Evolutionary conservation across 352 stramenopile genomes (phyloP).

Genomic region (Globisporangium sylvaticum): DNA sequence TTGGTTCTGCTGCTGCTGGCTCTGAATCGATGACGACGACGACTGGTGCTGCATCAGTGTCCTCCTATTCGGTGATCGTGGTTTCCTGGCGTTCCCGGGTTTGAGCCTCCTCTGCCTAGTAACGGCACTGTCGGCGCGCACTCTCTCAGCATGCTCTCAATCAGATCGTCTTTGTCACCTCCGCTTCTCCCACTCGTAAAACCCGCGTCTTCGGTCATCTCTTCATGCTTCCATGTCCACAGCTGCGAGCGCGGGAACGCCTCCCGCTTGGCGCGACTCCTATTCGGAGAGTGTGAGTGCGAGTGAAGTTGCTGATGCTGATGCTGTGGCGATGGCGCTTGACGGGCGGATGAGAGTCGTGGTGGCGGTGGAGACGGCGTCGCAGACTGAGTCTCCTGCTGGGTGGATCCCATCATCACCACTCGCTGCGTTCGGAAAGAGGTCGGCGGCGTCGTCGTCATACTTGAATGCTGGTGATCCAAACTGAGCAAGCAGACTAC

Average conservation of each 20-base stretch:
- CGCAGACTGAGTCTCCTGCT: not conserved
- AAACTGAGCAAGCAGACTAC: too few relatives aligned
- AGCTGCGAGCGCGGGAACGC: conserved; percentile 56
- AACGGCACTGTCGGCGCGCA: conserved; percentile 26
- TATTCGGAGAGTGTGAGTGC: conserved; percentile 10
- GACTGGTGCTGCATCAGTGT: conserved; percentile 7
- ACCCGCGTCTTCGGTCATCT: not conserved
- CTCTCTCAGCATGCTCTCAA: conserved; percentile 57
- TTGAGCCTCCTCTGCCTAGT: not conserved
- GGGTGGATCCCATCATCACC: not conserved
- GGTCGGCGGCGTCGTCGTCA: not conserved
- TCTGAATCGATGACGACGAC: not conserved
- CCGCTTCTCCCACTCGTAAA: not conserved
- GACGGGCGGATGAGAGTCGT: not conserved
- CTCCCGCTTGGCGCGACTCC: conserved; percentile 19
- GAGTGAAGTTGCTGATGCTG: not conserved
- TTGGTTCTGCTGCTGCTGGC: not conserved
- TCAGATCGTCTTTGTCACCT: conserved; percentile 32
- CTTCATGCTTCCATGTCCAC: conserved; percentile 48
- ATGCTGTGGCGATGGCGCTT: not conserved
- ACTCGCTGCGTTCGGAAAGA: conserved; percentile 1
- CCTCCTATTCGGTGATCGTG: conserved; percentile 9
- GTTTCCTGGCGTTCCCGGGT: conserved; percentile 2
- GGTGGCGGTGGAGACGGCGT: conserved; percentile 2
- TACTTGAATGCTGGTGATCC: not conserved